Evolutionary conservation across 2,329 filamentous ascomycete genomes (phyloP).

Genomic region (Leptosphaerulina australis): DNA sequence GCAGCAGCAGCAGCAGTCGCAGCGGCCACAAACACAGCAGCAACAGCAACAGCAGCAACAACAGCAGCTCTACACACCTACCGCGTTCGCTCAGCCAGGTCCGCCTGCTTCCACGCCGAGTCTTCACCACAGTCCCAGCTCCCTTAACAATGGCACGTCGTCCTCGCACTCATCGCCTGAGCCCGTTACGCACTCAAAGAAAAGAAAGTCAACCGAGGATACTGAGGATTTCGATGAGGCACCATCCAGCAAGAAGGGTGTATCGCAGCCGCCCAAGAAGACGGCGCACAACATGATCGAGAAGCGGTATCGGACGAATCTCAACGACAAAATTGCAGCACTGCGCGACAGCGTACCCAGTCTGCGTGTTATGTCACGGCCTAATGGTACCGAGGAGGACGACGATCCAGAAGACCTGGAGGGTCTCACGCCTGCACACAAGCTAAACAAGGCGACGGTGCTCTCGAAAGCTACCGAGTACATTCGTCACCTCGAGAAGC

Average conservation of each 20-base stretch:
- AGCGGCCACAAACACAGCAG: conserved; percentile 33
- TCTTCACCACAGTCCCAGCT: conserved; percentile 47
- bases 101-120: conserved; percentile 44
- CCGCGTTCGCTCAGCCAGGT: conserved; percentile 26
- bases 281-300: conserved; percentile 98
- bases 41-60: conserved; percentile 34
- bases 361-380: conserved; percentile 77
- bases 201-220: conserved; percentile 53
- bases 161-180: conserved; percentile 69
- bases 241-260: conserved; percentile 60
- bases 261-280: conserved; percentile 72
- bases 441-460: conserved; percentile 97
- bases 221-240: conserved; percentile 65
- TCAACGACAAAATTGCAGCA: conserved; percentile 96
- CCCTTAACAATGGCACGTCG: conserved; percentile 43
- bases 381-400: conserved; percentile 66
- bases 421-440: conserved; percentile 77
- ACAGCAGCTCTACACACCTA: conserved; percentile 37
- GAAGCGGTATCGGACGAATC: conserved; percentile 92
- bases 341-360: conserved; percentile 91
- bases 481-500: conserved; percentile 89
- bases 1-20: conserved; percentile 39
- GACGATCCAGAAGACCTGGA: conserved; percentile 81
- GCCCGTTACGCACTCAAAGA: conserved; percentile 45
- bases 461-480: conserved; percentile 96